Evolutionary conservation across 2,329 filamentous ascomycete genomes (phyloP).

Genomic region (Dothideomycetes sp.): DNA sequence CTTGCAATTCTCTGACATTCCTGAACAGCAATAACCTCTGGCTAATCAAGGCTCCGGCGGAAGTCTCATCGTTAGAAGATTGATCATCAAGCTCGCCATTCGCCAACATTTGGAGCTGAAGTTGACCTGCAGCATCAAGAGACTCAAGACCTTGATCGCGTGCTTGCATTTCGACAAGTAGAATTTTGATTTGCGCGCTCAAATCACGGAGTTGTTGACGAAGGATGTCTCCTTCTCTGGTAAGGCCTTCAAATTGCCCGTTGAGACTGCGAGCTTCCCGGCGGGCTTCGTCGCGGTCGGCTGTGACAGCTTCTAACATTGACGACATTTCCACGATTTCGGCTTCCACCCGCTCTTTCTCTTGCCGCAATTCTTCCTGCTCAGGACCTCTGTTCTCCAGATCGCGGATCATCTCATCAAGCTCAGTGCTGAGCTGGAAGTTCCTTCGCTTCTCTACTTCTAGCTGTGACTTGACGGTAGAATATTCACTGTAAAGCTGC

Average conservation of each 20-base stretch:
- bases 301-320: slow-evolving; percentile 69
- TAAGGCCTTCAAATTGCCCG: slow-evolving; percentile 52
- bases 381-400: slow-evolving; percentile 81
- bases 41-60: slow-evolving; percentile 81
- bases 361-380: slow-evolving; percentile 71
- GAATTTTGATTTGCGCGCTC: slow-evolving; percentile 78
- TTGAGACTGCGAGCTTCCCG: slow-evolving; percentile 72
- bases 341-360: slow-evolving; percentile 67
- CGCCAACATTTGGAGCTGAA: slow-evolving; percentile 67
- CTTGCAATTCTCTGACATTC: slow-evolving; percentile 70
- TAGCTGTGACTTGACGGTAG: slow-evolving; percentile 57
- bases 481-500: slow-evolving; percentile 53
- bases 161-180: slow-evolving; percentile 77
- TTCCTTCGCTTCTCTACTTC: slow-evolving; percentile 63
- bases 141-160: slow-evolving; percentile 67
- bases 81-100: slow-evolving; percentile 64
- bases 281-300: slow-evolving; percentile 67
- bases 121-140: slow-evolving; percentile 59
- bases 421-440: slow-evolving; percentile 60
- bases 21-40: slow-evolving; percentile 85
- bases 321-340: slow-evolving; percentile 70
- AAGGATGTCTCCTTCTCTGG: slow-evolving; percentile 63
- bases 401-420: slow-evolving; percentile 78
- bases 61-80: slow-evolving; percentile 60
- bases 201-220: slow-evolving; percentile 82